A percentile compares a stretch with the other conserved stretches of the same genome.
phyloP scores from a whole-genome alignment of 2,329 filamentous ascomycete genomes.

The Cladobotryum mycophilum region DNA sequence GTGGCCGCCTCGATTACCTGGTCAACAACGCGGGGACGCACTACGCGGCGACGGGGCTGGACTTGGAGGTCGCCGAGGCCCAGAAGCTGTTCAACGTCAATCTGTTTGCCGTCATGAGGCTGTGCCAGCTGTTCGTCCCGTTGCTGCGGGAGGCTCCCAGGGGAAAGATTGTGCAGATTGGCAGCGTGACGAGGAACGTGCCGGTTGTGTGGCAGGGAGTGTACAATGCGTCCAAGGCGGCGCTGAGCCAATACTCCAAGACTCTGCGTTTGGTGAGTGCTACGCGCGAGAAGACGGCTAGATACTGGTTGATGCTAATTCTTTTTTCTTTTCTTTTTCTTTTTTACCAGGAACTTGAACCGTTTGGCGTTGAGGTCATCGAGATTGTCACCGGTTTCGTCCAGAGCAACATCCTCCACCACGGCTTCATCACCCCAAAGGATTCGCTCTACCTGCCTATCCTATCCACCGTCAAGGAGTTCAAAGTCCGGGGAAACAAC shows the following conservation, averaged over 20 bases:
- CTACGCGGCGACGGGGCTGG: slow-evolving; percentile 11
- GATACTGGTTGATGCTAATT: too few species aligned
- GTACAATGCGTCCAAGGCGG: slow-evolving; percentile 15
- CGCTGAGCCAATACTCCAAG: slow-evolving; percentile 12
- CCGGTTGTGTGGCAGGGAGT: slow-evolving; percentile 11
- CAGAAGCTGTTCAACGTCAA: slow-evolving; percentile 11
- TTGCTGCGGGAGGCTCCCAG: slow-evolving; percentile 6
- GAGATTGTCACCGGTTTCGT: slow-evolving; percentile 12
- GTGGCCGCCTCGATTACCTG: slow-evolving; percentile 11
- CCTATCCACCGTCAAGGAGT: slow-evolving; percentile 1
- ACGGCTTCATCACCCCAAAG: slow-evolving; percentile 7
- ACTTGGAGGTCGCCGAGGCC: slow-evolving; percentile 11
- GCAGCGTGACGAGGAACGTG: slow-evolving; percentile 8
- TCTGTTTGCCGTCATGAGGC: slow-evolving; percentile 14
- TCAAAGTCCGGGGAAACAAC: slow-evolving; percentile 7
- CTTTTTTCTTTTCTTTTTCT: too few species aligned
- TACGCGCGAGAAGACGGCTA: background rate
- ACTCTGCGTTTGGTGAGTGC: slow-evolving; percentile 10
- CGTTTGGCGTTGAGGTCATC: slow-evolving; percentile 10
- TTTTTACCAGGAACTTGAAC: slow-evolving; percentile 10
- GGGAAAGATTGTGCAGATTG: slow-evolving; percentile 14
- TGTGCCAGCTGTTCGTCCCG: slow-evolving; percentile 12
- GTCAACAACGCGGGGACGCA: slow-evolving; percentile 15
- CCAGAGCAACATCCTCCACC: slow-evolving; percentile 10
- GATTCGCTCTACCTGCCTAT: slow-evolving; percentile 9